phyloP scores from a whole-genome alignment of 345 rosid genomes.

The Boechera retrofracta region DNA sequence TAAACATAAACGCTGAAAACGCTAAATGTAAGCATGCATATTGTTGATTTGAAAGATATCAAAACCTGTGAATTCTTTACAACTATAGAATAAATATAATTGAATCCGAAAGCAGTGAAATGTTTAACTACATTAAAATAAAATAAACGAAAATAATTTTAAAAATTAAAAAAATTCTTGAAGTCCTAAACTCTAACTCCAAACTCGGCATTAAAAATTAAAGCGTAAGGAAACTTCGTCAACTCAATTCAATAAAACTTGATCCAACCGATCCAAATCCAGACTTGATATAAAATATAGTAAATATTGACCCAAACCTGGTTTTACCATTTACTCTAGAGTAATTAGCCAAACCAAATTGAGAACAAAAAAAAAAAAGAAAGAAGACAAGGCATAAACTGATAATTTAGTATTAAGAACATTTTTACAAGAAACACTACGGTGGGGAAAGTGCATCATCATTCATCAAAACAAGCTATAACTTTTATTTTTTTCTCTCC shows the following conservation, averaged over 20 bases:
- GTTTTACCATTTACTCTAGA: slow-evolving; percentile 2
- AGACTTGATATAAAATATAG: background rate
- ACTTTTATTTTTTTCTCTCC: slow-evolving; percentile 15
- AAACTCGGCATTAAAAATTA: background rate
- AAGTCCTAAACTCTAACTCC: background rate
- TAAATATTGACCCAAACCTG: background rate
- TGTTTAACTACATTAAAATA: background rate
- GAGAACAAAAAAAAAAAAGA: background rate
- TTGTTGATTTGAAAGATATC: background rate
- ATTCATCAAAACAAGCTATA: slow-evolving; percentile 35
- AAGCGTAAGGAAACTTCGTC: background rate
- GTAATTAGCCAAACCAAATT: background rate
- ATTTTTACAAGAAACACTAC: slow-evolving; percentile 34
- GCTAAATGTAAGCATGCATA: background rate
- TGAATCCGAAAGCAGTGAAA: background rate
- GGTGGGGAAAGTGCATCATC: slow-evolving; percentile 44
- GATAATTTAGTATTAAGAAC: background rate
- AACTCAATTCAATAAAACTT: background rate
- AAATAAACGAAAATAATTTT: too few relatives aligned
- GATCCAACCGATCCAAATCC: background rate
- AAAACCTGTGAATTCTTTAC: background rate
- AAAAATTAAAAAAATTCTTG: background rate
- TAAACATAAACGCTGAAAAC: background rate
- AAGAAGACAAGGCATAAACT: background rate
- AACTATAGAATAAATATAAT: background rate